Evolutionary conservation across 257 asterid genomes (phyloP).

Genomic region (Przewalskia tangutica): DNA sequence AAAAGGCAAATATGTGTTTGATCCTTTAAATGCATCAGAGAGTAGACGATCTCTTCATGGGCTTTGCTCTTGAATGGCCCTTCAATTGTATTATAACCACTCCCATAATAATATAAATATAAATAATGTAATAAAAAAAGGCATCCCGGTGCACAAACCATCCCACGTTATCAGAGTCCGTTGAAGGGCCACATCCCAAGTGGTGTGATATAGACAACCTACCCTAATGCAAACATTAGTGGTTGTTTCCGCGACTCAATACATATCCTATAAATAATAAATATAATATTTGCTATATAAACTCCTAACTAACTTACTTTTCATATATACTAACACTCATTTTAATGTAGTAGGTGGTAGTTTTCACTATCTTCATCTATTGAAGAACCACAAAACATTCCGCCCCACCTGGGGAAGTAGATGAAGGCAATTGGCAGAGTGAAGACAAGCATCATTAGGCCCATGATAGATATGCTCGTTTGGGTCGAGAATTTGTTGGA

Average conservation of each 20-base stretch:
- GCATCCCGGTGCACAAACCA: background rate
- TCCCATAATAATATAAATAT: background rate
- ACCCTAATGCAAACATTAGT: too few relatives aligned
- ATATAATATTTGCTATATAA: background rate
- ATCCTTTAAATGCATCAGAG: too few relatives aligned
- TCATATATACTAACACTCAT: background rate
- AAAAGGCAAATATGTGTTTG: too few relatives aligned
- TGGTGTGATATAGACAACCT: too few relatives aligned
- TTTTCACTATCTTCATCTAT: background rate
- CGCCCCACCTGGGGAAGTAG: slow-evolving; percentile 45
- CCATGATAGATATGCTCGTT: slow-evolving; percentile 42
- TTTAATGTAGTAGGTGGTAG: slow-evolving; percentile 8
- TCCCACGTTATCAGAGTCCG: too few relatives aligned
- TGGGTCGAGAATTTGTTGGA: slow-evolving; percentile 26
- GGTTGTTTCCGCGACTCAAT: too few relatives aligned
- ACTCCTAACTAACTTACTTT: background rate
- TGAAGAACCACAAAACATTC: slow-evolving; percentile 41
- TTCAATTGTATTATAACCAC: background rate
- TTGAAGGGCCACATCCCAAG: too few relatives aligned
- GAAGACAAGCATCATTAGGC: slow-evolving; percentile 34
- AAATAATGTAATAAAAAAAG: background rate
- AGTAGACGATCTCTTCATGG: too few relatives aligned
- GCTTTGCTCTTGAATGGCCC: too few relatives aligned
- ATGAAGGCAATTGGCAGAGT: slow-evolving; percentile 30
- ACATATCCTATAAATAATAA: background rate